Evolutionary conservation across 495 filamentous ascomycete genomes (phyloP), one percentile per base, ranked within the genome.

Genomic region (Evernia prunastri): DNA sequence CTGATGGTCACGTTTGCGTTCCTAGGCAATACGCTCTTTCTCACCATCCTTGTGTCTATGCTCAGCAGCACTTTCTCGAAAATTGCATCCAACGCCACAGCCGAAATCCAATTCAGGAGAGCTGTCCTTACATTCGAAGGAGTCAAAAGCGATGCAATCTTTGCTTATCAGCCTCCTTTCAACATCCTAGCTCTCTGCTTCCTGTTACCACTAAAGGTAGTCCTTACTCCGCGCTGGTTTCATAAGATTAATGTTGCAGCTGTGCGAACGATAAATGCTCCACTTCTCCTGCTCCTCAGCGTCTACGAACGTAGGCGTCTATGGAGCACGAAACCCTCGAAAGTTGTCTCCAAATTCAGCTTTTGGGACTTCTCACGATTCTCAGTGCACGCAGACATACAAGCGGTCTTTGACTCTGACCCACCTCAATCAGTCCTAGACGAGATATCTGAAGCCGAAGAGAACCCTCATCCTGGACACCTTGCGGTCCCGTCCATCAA

Each of bases 11-110:
- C 84, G 15, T 90, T 89, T 67, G 83, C 87, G 15, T 88, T 89
- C 69, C 75, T 90, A 13, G 87, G 87, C 57, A 89, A 90, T 72
- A 90, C 87, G 0, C 79, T 90, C 63, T 89, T 90, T 75, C 78
- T 90, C 33, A 90, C 87, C 18, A 87, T 90, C 53, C 78, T 90
- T 5, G 87, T 90, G 2, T 87, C 87, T 23, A 89, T 89, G 82
- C 78, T 91, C 4, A 86, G 81, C 53, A 88, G 86, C 59, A 89
- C 87, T 1, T 91, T 89, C 66, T 78, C 82, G 60, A 86, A 79
- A 42, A 85, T 91, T 58, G 82, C 83, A 12, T 73, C 75, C 53
- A 87, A 89, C 65, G 83, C 86, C 1, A 82, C 81, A 0, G 85
- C 86, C 23, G 87, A 91, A 72, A 85, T 88, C 45, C 85, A 88